Conservation (phyloP, 148 eudicot species). For the Agrostemma githago region DNA sequence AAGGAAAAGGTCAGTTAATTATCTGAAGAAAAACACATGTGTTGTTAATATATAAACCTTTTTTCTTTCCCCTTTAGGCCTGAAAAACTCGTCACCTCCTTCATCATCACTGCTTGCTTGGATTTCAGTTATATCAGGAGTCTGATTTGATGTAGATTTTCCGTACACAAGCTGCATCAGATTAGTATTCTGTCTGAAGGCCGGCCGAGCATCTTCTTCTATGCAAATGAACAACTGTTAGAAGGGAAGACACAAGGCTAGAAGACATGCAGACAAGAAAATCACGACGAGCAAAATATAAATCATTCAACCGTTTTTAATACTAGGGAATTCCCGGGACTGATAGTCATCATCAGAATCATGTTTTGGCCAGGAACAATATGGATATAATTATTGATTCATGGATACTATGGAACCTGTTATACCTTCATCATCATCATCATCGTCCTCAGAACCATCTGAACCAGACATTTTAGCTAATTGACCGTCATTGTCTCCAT, state of each 20-base stretch:
- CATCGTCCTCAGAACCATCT: slow-evolving; percentile 40
- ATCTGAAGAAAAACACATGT: slow-evolving; percentile 1
- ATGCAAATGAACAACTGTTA: slow-evolving; percentile 17
- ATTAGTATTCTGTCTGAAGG: slow-evolving; percentile 47
- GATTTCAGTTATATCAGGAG: slow-evolving; percentile 25
- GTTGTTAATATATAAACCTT: slow-evolving; percentile 50
- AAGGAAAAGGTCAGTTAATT: not conserved
- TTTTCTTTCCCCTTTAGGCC: slow-evolving; percentile 73
- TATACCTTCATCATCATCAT: slow-evolving; percentile 29
- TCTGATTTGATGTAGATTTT: slow-evolving; percentile 28
- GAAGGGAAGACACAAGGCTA: not conserved
- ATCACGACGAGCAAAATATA: not conserved
- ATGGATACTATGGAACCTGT: slow-evolving; percentile 29
- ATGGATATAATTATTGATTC: not conserved
- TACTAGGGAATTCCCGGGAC: not conserved
- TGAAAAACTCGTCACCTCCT: slow-evolving; percentile 74
- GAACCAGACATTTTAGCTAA: slow-evolving; percentile 32
- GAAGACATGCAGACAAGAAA: not conserved
- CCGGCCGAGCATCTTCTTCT: slow-evolving; percentile 47
- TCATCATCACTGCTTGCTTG: slow-evolving; percentile 51
- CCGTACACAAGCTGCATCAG: slow-evolving; percentile 90
- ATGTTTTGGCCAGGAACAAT: not conserved
- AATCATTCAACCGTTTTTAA: not conserved
- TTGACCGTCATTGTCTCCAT: slow-evolving; percentile 29
- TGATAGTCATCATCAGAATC: not conserved